These are phyloP conservation scores for Solanum acaule DNA, from an alignment of 257 asterid species.

Conservation along the genomic window DNA sequence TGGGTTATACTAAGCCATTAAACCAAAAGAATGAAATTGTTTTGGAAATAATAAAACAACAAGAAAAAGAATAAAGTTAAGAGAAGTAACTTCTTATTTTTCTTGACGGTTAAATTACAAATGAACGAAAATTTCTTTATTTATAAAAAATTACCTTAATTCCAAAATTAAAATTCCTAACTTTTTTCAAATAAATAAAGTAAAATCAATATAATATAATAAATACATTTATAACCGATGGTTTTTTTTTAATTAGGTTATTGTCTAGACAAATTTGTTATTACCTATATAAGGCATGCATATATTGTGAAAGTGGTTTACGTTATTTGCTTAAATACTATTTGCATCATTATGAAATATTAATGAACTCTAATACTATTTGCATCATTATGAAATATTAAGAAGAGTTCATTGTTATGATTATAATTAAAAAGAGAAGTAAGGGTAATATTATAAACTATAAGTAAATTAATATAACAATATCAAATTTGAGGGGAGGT, in stretches of 20 bases:
- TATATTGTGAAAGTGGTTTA: neutral
- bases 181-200: neutral
- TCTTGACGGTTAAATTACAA: too few species aligned
- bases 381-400: neutral
- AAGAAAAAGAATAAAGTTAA: neutral
- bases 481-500: neutral
- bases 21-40: neutral
- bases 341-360: neutral
- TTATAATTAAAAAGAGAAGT: neutral
- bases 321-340: neutral
- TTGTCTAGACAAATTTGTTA: neutral
- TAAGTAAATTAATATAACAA: neutral
- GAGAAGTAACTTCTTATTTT: neutral
- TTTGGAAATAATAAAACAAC: too few species aligned
- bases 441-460: neutral
- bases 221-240: neutral
- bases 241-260: neutral
- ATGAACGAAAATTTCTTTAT: too few species aligned
- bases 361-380: too few species aligned
- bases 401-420: neutral
- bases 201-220: neutral
- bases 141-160: neutral
- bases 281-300: neutral
- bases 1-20: neutral
- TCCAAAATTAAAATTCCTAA: too few species aligned